phyloP scores from a whole-genome alignment of 805 yeast genomes.

The Candida nonsorbophila region DNA sequence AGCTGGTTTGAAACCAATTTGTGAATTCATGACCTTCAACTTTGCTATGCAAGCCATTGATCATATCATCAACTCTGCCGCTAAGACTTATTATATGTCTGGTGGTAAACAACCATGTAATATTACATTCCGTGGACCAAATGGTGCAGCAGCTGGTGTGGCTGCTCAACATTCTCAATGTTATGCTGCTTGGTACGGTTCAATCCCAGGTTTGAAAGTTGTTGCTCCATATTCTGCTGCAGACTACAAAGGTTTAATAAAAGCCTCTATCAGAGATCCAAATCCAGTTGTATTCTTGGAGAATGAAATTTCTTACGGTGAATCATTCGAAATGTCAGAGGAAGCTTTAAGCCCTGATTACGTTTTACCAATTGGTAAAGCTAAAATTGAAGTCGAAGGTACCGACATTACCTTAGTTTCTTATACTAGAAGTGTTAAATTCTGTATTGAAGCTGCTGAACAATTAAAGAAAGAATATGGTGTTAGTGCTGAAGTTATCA shows the following conservation, averaged over 20 bases:
- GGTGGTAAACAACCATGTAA: conserved; percentile 98
- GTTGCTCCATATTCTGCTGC: conserved; percentile 92
- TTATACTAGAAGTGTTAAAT: conserved; percentile 86
- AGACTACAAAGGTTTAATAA: conserved; percentile 92
- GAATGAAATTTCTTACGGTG: conserved; percentile 93
- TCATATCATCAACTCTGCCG: conserved; percentile 97
- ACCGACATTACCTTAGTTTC: conserved; percentile 83
- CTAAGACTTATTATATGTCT: conserved; percentile 97
- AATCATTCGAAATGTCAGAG: conserved; percentile 81
- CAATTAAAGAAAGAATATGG: conserved; percentile 77
- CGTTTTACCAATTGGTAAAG: conserved; percentile 89
- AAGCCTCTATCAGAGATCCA: conserved; percentile 97
- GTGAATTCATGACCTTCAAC: conserved; percentile 98
- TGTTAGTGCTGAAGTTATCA: conserved; percentile 87
- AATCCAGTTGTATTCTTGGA: conserved; percentile 95
- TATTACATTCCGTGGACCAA: conserved; percentile 98
- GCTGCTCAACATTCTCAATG: conserved; percentile 99
- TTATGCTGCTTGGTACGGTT: conserved; percentile 96
- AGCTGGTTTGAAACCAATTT: conserved; percentile 92
- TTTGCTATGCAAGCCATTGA: conserved; percentile 99
- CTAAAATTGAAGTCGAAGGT: conserved; percentile 93
- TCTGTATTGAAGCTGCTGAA: conserved; percentile 88
- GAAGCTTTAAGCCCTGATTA: conserved; percentile 87
- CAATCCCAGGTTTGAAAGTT: conserved; percentile 97
- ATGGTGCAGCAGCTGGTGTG: conserved; percentile 99